Evolutionary conservation across 2,329 filamentous ascomycete genomes (phyloP), one percentile per base, ranked within the genome.

Genomic region (Zelopaecilomyces penicillatus): DNA sequence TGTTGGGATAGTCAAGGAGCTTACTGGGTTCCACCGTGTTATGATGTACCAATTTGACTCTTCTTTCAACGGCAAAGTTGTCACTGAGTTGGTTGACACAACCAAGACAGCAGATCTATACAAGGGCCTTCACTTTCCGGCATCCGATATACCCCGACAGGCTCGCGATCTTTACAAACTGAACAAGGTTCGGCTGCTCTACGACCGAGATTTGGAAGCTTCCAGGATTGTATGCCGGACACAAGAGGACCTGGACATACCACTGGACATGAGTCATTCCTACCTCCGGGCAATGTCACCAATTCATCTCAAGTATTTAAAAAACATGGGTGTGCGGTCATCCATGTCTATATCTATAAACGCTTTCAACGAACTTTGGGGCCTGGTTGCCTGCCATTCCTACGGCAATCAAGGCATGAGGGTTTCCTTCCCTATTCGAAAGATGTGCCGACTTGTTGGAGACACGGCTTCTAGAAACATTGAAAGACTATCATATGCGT

Each of bases 271-370:
- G 62, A 93, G 85, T 1, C 85, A 93, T 56, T 77, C 84, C 0
- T 93, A 94, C 57, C 74, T 95, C 2, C 80, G 89, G 43, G 88
- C 90, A 50, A 95, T 95, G 79, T 94, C 87, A 1, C 88, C 89
- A 0, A 90, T 95, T 36, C 87, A 93, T 57, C 64, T 95, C 44
- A 94, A 94, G 57, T 95, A 95, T 54, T 71, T 95, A 3, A 75
- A 69, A 5, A 89, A 95, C 58, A 95, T 95, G 89, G 83, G 82
- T 6, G 88, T 95, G 1, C 80, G 88, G n/a, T 87, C 87, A 0
- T 95, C 87, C 51, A 95, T 95, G 88, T 95, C 88, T 0, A 89
- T 95, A 49, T 94, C 88, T 1, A 86, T 95, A 57, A 93, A 88
- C 51, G 86, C 86, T 0, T 93, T 94, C 54, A 74, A 78, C 53